A percentile compares a stretch with the other conserved stretches of the same genome.
These are phyloP conservation scores for Astrothelium macrocarpum DNA, from an alignment of 495 filamentous ascomycete species.

Conservation along the genomic window DNA sequence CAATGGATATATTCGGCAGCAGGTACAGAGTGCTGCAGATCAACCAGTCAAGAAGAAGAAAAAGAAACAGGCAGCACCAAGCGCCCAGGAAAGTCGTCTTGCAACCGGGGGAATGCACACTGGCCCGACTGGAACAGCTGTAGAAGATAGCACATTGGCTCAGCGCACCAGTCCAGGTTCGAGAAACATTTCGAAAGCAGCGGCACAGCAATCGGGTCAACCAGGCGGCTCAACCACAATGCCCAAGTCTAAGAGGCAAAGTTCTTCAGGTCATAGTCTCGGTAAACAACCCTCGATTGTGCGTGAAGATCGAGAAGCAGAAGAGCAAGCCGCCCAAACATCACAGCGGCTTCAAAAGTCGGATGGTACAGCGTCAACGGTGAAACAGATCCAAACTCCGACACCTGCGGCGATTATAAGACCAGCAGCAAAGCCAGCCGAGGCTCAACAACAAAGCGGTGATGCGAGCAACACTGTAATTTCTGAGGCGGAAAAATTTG, in stretches of 20 bases:
- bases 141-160: slow-evolving; percentile 11
- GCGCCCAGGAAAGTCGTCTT: slow-evolving; percentile 39
- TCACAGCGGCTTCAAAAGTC: slow-evolving; percentile 11
- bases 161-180: not conserved
- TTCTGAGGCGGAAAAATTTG: not conserved
- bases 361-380: slow-evolving; percentile 3
- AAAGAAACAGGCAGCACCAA: slow-evolving; percentile 31
- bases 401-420: slow-evolving; percentile 3
- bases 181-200: not conserved
- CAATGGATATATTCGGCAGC: slow-evolving; percentile 24
- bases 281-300: slow-evolving; percentile 53
- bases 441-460: not conserved
- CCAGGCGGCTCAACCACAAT: not conserved
- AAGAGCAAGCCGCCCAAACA: slow-evolving; percentile 23
- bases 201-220: not conserved
- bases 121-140: slow-evolving; percentile 33
- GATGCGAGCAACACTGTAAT: not conserved
- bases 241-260: not conserved
- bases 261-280: not conserved
- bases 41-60: slow-evolving; percentile 48
- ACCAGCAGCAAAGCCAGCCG: not conserved
- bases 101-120: slow-evolving; percentile 29
- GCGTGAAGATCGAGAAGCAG: slow-evolving; percentile 49
- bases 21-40: slow-evolving; percentile 39
- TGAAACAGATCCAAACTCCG: slow-evolving; percentile 16